Evolutionary conservation across 345 rosid genomes (phyloP).

Genomic region (Populus tremula): DNA sequence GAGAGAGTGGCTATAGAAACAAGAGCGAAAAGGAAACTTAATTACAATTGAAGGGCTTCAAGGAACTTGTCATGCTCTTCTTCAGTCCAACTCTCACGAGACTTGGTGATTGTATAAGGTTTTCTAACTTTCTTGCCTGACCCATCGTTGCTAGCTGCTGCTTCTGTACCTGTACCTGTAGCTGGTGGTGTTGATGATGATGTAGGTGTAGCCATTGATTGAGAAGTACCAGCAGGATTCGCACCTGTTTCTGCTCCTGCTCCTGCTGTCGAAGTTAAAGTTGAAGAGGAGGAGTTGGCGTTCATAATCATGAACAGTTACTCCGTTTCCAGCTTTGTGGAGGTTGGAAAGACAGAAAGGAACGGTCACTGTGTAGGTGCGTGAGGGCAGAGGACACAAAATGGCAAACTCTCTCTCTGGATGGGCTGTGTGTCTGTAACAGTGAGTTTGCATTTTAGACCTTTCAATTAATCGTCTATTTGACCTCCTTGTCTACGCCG

Average conservation of each 20-base stretch:
- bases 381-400: not conserved
- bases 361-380: not conserved
- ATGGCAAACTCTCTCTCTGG: not conserved
- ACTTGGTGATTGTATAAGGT: constrained; percentile 98
- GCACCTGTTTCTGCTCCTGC: not conserved
- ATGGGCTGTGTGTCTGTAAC: not conserved
- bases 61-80: constrained; percentile 99
- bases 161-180: constrained; percentile 1
- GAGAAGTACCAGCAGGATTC: constrained; percentile 30
- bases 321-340: not conserved
- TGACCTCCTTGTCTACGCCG: not conserved
- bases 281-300: not conserved
- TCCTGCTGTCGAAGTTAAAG: constrained; percentile 19
- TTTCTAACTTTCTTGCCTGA: constrained; percentile 80
- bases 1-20: not conserved
- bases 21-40: not conserved
- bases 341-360: not conserved
- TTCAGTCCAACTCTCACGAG: constrained; percentile 97
- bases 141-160: constrained; percentile 21
- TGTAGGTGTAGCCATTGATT: constrained; percentile 34
- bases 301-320: not conserved
- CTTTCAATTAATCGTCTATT: not conserved
- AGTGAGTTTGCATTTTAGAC: not conserved
- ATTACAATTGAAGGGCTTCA: constrained; percentile 91
- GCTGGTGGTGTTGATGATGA: constrained; percentile 19